Evolutionary conservation across 176 grass and related monocot genomes (phyloP), one percentile per base, ranked within the genome.

Genomic region (Oryza longistaminata): DNA sequence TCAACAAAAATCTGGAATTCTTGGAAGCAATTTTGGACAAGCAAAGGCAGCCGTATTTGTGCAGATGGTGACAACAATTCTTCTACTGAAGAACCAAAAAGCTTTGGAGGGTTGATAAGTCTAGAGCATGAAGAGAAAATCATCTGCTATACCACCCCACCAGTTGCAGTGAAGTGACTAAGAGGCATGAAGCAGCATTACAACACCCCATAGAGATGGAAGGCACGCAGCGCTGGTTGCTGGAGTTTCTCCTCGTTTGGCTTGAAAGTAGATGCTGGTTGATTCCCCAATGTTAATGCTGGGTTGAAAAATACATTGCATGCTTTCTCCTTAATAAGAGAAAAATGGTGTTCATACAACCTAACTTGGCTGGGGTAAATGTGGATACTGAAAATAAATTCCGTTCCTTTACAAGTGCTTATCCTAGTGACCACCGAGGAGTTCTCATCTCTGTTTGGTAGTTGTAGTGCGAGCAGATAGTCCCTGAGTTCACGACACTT

Each of bases 201-300:
- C 44, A 25, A 84, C 68, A 24, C 75, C 67, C 27, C 48, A 31
- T 46, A 71, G 65, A 77, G 79, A 77, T 50, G 79, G 79, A 70
- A 82, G 66, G 69, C 14, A 82, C 14, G 58, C 42, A 26, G 45
- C 81, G 58, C 44, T 89, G 66, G 16, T 66, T 49, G 73, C 77
- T 46, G 70, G 27, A 73, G 79, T 55, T 76, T 86, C 82, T 33
- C 65, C 64, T 62, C 65, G 2, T 68, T 84, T 82, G 85, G 62
- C 49, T n/a, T 74, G 89, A 86, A 86, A 97, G 91, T 93, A 93
- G 88, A 93, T 87, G 86, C 83, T 92, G n/a, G 85, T 88, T 77
- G 50, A 88, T 88, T 88, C 77, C 81, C 85, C 85, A n/a, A 88
- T 71, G 78, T 85, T 77, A 70, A 65, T 82, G 85, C 65, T 50